These are phyloP conservation scores for Xenoacremonium recifei DNA, from an alignment of 2,329 filamentous ascomycete species.

Conservation along the genomic window DNA sequence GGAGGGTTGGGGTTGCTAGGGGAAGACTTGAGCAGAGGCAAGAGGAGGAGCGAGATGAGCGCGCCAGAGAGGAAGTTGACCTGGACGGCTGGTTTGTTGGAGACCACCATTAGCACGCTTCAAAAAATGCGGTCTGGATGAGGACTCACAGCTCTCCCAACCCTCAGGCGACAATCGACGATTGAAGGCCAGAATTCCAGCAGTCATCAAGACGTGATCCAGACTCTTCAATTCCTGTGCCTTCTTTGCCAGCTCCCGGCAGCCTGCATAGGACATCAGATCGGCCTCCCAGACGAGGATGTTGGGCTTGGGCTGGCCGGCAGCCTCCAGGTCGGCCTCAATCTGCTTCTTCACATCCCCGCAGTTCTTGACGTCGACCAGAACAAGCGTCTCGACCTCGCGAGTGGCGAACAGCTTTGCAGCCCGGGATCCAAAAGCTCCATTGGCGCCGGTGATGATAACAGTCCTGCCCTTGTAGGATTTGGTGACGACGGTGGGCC, in stretches of 20 bases:
- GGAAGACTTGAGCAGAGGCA: slow-evolving; percentile 32
- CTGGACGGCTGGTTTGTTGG: slow-evolving; percentile 28
- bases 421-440: slow-evolving; percentile 35
- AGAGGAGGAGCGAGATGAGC: slow-evolving; percentile 31
- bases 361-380: slow-evolving; percentile 35
- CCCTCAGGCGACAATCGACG: slow-evolving; percentile 36
- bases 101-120: slow-evolving; percentile 3
- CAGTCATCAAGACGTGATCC: slow-evolving; percentile 36
- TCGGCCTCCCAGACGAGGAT: slow-evolving; percentile 37
- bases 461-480: slow-evolving; percentile 36
- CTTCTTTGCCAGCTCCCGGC: slow-evolving; percentile 28
- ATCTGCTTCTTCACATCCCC: slow-evolving; percentile 31
- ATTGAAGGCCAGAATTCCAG: slow-evolving; percentile 35
- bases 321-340: slow-evolving; percentile 26
- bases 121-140: not conserved
- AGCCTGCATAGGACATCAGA: slow-evolving; percentile 35
- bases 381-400: slow-evolving; percentile 33
- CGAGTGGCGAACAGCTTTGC: slow-evolving; percentile 34
- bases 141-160: slow-evolving; percentile 35
- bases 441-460: slow-evolving; percentile 35
- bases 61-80: slow-evolving; percentile 37
- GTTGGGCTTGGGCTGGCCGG: slow-evolving; percentile 24
- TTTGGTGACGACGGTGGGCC: slow-evolving; percentile 31
- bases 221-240: slow-evolving; percentile 27
- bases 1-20: slow-evolving; percentile 30